Percentiles rank a stretch among this genome's conserved stretches.
Evolutionary conservation across 164 flowering plant species (phyloP).

Genomic region (Santalum album): DNA sequence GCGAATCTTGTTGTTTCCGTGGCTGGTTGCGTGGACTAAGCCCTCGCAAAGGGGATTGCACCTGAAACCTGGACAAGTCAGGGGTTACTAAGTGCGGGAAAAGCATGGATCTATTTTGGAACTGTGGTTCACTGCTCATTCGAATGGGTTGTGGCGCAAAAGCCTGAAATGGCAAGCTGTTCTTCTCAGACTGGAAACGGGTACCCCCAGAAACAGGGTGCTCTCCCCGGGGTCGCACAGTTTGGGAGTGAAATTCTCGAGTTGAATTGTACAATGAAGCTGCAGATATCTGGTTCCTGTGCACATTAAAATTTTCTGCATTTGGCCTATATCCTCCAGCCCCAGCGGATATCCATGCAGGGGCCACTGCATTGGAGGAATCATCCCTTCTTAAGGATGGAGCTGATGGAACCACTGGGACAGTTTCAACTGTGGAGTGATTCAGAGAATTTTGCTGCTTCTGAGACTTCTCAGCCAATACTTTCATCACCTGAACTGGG

Average conservation of each 20-base stretch:
- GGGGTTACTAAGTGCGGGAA: slow-evolving; percentile 40
- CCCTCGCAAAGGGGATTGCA: slow-evolving; percentile 54
- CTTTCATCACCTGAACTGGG: slow-evolving; percentile 67
- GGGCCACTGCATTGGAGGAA: slow-evolving; percentile 54
- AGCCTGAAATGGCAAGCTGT: slow-evolving; percentile 28
- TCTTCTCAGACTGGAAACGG: slow-evolving; percentile 36
- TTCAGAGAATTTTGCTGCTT: slow-evolving; percentile 36
- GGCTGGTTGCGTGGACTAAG: slow-evolving; percentile 40
- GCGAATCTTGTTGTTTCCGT: slow-evolving; percentile 49
- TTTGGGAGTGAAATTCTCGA: slow-evolving; percentile 33
- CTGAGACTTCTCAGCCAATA: slow-evolving; percentile 43
- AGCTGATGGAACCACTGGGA: slow-evolving; percentile 20
- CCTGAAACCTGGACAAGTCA: slow-evolving; percentile 55
- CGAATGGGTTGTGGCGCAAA: slow-evolving; percentile 31
- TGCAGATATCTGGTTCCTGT: slow-evolving; percentile 44
- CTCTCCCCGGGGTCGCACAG: slow-evolving; percentile 29
- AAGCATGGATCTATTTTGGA: slow-evolving; percentile 32
- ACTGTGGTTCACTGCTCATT: slow-evolving; percentile 25
- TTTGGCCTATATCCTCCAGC: slow-evolving; percentile 34
- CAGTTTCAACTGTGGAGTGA: slow-evolving; percentile 15
- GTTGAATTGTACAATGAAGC: slow-evolving; percentile 45
- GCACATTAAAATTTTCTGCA: slow-evolving; percentile 22
- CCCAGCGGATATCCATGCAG: slow-evolving; percentile 80
- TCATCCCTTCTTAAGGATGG: slow-evolving; percentile 43
- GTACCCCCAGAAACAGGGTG: slow-evolving; percentile 25